Base-by-base conservation (phyloP, 257 asterid genomes). In the Solanum clarkiae region DNA sequence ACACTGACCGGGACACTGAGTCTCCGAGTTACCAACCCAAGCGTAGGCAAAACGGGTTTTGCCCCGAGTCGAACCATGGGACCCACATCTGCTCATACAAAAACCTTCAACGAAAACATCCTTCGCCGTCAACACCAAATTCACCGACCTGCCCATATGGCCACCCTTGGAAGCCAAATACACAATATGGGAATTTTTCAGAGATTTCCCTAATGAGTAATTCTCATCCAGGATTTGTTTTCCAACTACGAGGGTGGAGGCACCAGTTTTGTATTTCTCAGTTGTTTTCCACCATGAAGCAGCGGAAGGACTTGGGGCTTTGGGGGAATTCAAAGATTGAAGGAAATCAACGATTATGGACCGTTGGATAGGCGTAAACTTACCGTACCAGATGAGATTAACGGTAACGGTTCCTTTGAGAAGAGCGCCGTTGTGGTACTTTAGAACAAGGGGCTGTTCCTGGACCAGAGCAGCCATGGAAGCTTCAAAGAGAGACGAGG, bases 21-120 rank as follows among this genome's bases (percentile, higher is more conserved):
- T 88, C 85, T 88, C 97, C 60, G 98, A 87, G 90, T 94, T 92
- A 4, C 98, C 98, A 6, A 95, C 97, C 98, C 98, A 95, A 17
- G 93, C 97, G 84, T 92, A 93, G 1, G 95, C 91, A 18, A 89
- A 89, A 4, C 94, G 92, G 11, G 89, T 16, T 80, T 89, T 57
- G 4, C 97, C 95, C 3, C 91, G 89, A 1, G 94, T 89, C 9
- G 96, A 89, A 10, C 94, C 94, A 90, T 95, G 98, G 71, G 90
- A 86, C 14, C 98, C 97, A 84, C 98, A 95, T 60, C 95, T 57
- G 74, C 83, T 92, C 93, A 84, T 90, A 54, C 98, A 93, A 86
- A 95, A 95, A 0, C 98, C 98, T 16, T 91, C 92, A 0, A 95
- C 98, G 69, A 81, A 86, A 1, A 95, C 97, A 22, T 95, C 97